Base-by-base conservation (phyloP, 495 filamentous ascomycete species). In the Rusavskia elegans region DNA sequence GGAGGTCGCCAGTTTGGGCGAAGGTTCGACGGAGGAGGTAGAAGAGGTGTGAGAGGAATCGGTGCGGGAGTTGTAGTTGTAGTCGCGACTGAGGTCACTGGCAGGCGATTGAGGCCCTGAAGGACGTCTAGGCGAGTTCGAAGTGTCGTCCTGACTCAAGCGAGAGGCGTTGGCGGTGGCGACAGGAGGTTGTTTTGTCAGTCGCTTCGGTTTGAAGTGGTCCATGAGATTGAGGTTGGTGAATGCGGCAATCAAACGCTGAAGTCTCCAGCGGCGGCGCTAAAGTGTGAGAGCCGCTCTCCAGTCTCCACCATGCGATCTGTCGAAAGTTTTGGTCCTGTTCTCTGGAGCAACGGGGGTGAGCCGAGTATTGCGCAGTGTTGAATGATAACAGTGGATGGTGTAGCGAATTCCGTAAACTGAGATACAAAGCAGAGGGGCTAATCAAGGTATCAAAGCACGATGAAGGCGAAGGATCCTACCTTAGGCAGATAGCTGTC, bases 81-180 rank as follows among this genome's bases (percentile, higher is more conserved):
- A 14, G 32, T 75, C 69, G 54, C 71, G 71, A 58, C 51, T 69
- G 66, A 45, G 66, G 68, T 46, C 70, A 68, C 36, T 73, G 67
- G 54, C 76, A 70, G 55, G 77, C 69, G 59, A 61, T 25, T 60
- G 58, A 50, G 82, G 81, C 57, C 80, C 81, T 60, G 82, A 85
- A 51, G 82, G 82, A 68, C 82, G 78, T 64, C 82, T 76, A 63
- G 79, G 79, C 14, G 16, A 21, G 32, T 69, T 68, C 44, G 67
- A 68, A 55, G 59, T 62, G 61, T 65, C 74, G 55, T 70, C 65
- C 55, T 73, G 71, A 57, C 63, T 71, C 59, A 61, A 56, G n/a
- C 11, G 53, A 49, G 48, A 35, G 38, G 1, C 49, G 35, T 19
- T 45, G 27, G 46, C 30, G 35, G 9, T 46, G 48, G 25, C 19